Percentiles rank a stretch among this genome's conserved stretches.
Evolutionary conservation across 169 alveolate genomes (phyloP).

Genomic region (Besnoitia besnoiti): DNA sequence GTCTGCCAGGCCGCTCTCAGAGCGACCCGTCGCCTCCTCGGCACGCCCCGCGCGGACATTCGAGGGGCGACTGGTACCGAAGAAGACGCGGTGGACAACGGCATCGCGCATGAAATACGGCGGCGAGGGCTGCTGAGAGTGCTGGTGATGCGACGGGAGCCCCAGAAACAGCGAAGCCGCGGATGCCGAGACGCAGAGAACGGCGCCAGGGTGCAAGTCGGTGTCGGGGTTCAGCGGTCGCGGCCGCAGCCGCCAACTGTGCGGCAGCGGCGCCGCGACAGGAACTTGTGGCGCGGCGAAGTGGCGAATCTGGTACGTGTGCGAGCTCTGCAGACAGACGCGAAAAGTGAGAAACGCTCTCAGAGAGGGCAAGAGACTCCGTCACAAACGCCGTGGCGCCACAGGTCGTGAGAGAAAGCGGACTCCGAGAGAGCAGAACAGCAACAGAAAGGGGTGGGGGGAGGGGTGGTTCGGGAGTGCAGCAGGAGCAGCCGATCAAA

Average conservation of each 20-base stretch:
- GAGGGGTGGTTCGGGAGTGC: too few species aligned
- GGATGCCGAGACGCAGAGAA: not conserved
- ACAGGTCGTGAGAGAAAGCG: too few species aligned
- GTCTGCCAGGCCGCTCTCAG: too few species aligned
- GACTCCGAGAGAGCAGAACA: too few species aligned
- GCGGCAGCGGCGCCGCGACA: slow-evolving; percentile 10
- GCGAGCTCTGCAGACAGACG: not conserved
- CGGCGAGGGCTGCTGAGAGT: slow-evolving; percentile 6
- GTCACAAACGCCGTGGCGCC: too few species aligned
- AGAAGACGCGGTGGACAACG: slow-evolving; percentile 26
- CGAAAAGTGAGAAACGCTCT: not conserved
- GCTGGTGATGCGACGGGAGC: not conserved
- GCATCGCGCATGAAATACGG: slow-evolving; percentile 29
- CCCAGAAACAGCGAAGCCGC: slow-evolving; percentile 3
- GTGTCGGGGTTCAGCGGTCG: not conserved
- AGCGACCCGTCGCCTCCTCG: too few species aligned
- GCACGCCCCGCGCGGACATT: not conserved
- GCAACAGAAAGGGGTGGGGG: too few species aligned
- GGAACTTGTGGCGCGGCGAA: slow-evolving; percentile 27
- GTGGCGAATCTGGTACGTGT: not conserved
- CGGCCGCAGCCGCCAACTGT: slow-evolving; percentile 26
- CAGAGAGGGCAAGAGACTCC: too few species aligned
- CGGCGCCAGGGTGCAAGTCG: slow-evolving; percentile 39
- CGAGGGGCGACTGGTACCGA: not conserved
- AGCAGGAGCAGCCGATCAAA: too few species aligned